Evolutionary conservation across 805 yeast species (phyloP).

Genomic region (Kluyveromyces lactis): DNA sequence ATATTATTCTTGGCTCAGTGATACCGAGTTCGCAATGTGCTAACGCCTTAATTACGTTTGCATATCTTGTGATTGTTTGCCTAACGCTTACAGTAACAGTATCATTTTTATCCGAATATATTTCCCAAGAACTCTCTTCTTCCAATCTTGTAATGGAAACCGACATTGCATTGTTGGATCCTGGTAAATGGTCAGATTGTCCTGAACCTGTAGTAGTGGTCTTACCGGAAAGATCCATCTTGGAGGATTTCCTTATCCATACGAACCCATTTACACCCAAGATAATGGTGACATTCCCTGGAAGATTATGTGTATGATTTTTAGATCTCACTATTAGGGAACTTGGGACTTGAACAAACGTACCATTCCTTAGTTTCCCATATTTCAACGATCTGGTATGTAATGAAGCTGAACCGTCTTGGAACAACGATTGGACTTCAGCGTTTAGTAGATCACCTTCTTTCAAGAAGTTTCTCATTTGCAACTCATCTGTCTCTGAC

Average conservation of each 20-base stretch:
- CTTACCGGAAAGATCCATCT: slow-evolving; percentile 23
- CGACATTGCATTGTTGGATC: slow-evolving; percentile 30
- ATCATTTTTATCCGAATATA: slow-evolving; percentile 85
- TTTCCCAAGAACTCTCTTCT: slow-evolving; percentile 91
- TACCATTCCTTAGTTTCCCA: slow-evolving; percentile 91
- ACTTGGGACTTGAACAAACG: slow-evolving; percentile 72
- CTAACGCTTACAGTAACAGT: slow-evolving; percentile 51
- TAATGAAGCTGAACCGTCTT: slow-evolving; percentile 85
- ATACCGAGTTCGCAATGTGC: slow-evolving; percentile 83
- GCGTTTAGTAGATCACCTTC: slow-evolving; percentile 96
- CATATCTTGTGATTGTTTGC: slow-evolving; percentile 73
- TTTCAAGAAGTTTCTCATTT: slow-evolving; percentile 87
- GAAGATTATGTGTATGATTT: slow-evolving; percentile 80
- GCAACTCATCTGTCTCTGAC: slow-evolving; percentile 90
- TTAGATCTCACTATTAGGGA: slow-evolving; percentile 77
- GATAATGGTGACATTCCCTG: slow-evolving; percentile 87
- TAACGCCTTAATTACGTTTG: slow-evolving; percentile 74
- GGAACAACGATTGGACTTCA: slow-evolving; percentile 84
- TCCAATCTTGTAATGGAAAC: slow-evolving; percentile 77
- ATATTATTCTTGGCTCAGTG: slow-evolving; percentile 66
- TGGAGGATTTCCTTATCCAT: slow-evolving; percentile 74
- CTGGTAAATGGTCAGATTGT: slow-evolving; percentile 30
- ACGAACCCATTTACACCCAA: slow-evolving; percentile 92
- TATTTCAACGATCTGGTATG: slow-evolving; percentile 94
- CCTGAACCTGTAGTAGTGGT: slow-evolving; percentile 15